phyloP scores from a whole-genome alignment of 129 eudicot genomes.

The Mikania micrantha region DNA sequence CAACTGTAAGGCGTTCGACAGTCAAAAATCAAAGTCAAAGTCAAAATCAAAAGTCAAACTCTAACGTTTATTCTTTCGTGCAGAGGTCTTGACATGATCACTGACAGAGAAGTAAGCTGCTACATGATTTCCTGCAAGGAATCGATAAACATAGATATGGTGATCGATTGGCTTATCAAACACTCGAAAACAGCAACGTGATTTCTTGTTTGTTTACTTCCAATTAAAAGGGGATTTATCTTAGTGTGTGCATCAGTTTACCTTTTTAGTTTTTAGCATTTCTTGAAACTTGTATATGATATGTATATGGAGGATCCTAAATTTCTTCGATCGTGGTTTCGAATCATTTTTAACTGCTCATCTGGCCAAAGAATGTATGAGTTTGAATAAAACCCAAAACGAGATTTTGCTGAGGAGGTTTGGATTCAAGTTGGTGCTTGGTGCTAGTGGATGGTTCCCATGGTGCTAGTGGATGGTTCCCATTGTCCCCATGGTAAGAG shows the following conservation, averaged over 20 bases:
- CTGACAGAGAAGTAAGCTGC: constrained; percentile 85
- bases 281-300: constrained; percentile 12
- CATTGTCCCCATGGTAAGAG: too few species aligned
- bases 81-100: constrained; percentile 61
- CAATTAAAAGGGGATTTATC: not conserved
- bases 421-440: too few species aligned
- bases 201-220: constrained; percentile 1
- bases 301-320: not conserved
- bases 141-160: constrained; percentile 71
- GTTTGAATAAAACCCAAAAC: too few species aligned
- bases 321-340: not conserved
- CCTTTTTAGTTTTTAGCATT: not conserved
- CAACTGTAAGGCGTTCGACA: constrained; percentile 53
- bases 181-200: constrained; percentile 69
- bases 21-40: not conserved
- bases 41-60: not conserved
- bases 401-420: too few species aligned
- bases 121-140: constrained; percentile 95
- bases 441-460: too few species aligned
- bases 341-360: not conserved
- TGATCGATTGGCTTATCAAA: constrained; percentile 86
- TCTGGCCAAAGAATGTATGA: not conserved
- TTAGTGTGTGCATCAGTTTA: constrained; percentile 3
- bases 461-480: too few species aligned
- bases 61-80: not conserved